phyloP scores from a whole-genome alignment of 345 rosid species.

The Citrus reticulata region DNA sequence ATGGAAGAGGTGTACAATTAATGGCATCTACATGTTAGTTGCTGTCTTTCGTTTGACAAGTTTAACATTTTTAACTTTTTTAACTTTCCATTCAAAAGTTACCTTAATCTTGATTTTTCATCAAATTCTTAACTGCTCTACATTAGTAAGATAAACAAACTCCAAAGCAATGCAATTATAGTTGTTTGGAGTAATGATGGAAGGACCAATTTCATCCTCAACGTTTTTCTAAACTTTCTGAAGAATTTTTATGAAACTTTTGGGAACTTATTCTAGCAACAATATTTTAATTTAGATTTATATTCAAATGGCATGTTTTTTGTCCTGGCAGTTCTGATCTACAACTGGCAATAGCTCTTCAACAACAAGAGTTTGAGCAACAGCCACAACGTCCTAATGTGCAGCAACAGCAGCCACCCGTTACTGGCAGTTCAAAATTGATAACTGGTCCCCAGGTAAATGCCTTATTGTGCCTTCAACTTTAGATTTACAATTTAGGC shows the following conservation, averaged over 20 bases:
- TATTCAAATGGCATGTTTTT: neutral
- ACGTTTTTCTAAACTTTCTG: too few species aligned
- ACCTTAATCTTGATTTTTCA: neutral
- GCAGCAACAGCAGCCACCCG: conserved; percentile 62
- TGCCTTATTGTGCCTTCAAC: neutral
- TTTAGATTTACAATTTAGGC: neutral
- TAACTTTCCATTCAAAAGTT: neutral
- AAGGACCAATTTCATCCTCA: neutral
- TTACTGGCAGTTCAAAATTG: conserved; percentile 51
- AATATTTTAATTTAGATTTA: too few species aligned
- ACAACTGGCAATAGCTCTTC: conserved; percentile 94
- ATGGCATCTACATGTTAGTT: neutral
- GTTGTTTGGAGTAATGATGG: neutral
- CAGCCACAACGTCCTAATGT: conserved; percentile 55
- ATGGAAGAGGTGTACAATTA: neutral
- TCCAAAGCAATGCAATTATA: neutral
- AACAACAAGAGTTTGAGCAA: conserved; percentile 93
- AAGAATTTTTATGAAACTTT: neutral
- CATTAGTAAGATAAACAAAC: neutral
- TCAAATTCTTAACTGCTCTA: neutral
- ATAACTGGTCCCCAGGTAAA: conserved; percentile 87
- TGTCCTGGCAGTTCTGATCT: conserved; percentile 74
- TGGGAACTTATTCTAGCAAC: neutral
- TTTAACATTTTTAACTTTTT: neutral
- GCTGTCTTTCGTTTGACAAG: neutral